Base-by-base conservation (phyloP, 1,284 basidiomycete species). In the Vanrija sp. region DNA sequence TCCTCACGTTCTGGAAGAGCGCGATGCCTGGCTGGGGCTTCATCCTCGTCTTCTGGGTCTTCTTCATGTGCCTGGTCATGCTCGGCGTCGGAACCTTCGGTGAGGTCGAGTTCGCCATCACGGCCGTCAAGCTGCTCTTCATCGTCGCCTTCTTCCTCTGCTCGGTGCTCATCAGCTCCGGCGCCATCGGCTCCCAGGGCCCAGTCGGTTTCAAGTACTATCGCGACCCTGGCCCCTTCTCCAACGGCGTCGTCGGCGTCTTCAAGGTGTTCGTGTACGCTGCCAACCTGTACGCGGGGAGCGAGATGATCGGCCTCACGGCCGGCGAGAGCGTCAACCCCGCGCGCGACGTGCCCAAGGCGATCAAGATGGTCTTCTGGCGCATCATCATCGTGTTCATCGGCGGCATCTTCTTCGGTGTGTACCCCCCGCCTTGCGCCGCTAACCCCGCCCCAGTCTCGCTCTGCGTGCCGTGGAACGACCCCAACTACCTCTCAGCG, bases 291-390 rank as follows among this genome's bases (percentile, higher is more conserved):
- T 39, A 39, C 38, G n/a, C 38, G 9, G 38, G 38, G 6, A 85
- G 76, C 19, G 73, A 75, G 56, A 69, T 71, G 53, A 64, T 73
- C 16, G 76, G 86, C 9, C 83, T 88, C 19, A 71, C 73, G 15
- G 78, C 85, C 59, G 75, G 67, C 19, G 75, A 77, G 54, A 68
- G 72, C 47, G 62, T 62, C 53, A 87, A 81, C 65, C 88, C 88
- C 3, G 82, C 86, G 35, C 58, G 59, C 38, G 88, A 87, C 65
- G 84, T 90, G 54, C 78, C 83, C 41, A 87, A 84, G 65, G 88
- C 89, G 12, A 85, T 90, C 56, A 81, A 82, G 48, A 79, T 85
- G 38, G 87, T 92, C 9, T 88, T 89, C 75, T 88, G 82, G 76
- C 83, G 88, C 62, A 84, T 89, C 59, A 53, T 85, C 14, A 57